Base-by-base conservation (phyloP, 169 alveolate genomes). In the Perkinsus marinus region DNA sequence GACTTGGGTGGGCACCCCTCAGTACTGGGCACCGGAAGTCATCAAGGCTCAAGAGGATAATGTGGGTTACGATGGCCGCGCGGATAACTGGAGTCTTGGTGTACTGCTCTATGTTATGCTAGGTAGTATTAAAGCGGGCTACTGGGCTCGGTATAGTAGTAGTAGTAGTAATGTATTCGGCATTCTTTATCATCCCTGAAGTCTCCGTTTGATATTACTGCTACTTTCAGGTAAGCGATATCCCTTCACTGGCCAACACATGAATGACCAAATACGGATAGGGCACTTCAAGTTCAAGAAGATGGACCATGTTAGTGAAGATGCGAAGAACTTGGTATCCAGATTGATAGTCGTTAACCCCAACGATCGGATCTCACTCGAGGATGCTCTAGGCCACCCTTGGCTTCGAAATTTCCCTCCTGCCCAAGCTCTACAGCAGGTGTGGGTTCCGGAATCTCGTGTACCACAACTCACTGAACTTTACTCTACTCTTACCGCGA, bases 51-150 rank as follows among this genome's bases (percentile, higher is more conserved):
- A 39, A 39, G 69, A 90, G 91, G 79, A 57, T 16, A 96, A 95
- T 92, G 95, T 96, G 39, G 97, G 97, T 94, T 93, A 94, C 43
- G 98, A 99, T 19, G 94, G 95, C 34, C 94, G 96, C 91, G 99
- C 98, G 39, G 99, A 98, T 94, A 93, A 97, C 6, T 98, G 99
- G 99, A 95, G 98, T 39, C 95, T 98, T 91, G 99, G 99, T 10
- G 98, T 98, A 34, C 97, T 98, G 41, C 93, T 98, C 91, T 98
- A 96, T 94, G 99, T 98, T 10, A 96, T 97, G 98, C 92, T 98
- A 69, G 79, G 79, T 57, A 57, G 79, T 57, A 57, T 13, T 7
- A 26, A 17, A 17, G 68, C 9, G 68, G 68, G 68, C 26, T 17
- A 10, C 68, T 43, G 68, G 9, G n/a, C n/a, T n/a, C n/a, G n/a